A percentile compares a stretch with the other conserved stretches of the same genome.
These are phyloP conservation scores for Curvularia sp. DNA, from an alignment of 2,329 filamentous ascomycete species.

Conservation along the genomic window DNA sequence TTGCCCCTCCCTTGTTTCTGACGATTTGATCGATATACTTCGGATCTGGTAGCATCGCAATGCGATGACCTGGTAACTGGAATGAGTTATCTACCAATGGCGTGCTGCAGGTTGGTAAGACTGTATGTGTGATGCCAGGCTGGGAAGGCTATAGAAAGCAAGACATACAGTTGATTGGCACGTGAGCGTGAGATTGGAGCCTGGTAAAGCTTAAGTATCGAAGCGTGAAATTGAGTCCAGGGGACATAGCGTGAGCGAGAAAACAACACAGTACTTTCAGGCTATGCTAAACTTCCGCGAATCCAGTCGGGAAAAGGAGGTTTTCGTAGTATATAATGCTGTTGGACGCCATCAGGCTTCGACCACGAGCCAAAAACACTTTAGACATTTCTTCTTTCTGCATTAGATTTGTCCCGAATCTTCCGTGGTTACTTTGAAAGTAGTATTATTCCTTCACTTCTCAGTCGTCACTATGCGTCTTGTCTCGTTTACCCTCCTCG, in stretches of 20 bases:
- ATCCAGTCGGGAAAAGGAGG: not conserved
- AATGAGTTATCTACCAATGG: not conserved
- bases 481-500: not conserved
- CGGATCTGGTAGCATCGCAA: not conserved
- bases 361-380: not conserved
- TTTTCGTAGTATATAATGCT: not conserved
- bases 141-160: not conserved
- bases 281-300: not conserved
- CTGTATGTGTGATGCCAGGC: not conserved
- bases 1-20: not conserved
- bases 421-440: not conserved
- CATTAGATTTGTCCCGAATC: not conserved
- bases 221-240: not conserved
- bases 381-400: not conserved
- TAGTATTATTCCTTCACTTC: not conserved
- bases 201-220: not conserved
- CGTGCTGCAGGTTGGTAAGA: not conserved
- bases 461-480: not conserved
- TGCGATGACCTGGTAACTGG: not conserved
- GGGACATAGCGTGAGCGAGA: not conserved
- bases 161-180: not conserved
- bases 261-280: not conserved
- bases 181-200: not conserved
- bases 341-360: not conserved
- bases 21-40: not conserved